phyloP scores from a whole-genome alignment of 148 eudicot genomes.

The Rhododendron vialii region DNA sequence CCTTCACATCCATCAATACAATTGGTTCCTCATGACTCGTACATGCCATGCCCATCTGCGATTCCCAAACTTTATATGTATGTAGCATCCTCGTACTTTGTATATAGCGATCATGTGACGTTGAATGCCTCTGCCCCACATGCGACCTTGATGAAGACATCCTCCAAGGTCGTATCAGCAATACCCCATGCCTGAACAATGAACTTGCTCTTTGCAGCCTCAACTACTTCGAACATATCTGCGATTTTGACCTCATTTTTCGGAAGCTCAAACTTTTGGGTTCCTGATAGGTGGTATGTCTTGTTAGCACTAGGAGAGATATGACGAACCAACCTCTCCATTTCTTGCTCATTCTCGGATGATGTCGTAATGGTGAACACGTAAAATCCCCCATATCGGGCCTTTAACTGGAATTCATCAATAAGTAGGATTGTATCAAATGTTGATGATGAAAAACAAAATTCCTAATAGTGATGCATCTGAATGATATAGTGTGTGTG shows the following conservation, averaged over 20 bases:
- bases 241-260: constrained; percentile 57
- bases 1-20: too few relatives aligned
- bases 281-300: constrained; percentile 73
- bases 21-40: too few relatives aligned
- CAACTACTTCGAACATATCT: constrained; percentile 61
- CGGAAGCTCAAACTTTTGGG: constrained; percentile 77
- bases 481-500: too few relatives aligned
- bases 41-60: too few relatives aligned
- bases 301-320: constrained; percentile 49
- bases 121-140: constrained; percentile 39
- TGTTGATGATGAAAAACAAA: too few relatives aligned
- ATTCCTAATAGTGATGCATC: too few relatives aligned
- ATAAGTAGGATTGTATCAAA: too few relatives aligned
- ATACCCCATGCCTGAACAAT: constrained; percentile 79
- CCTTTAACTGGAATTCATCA: constrained; percentile 52
- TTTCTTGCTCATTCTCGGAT: constrained; percentile 41
- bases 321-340: constrained; percentile 45
- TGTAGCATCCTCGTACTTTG: not conserved
- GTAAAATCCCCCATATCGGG: constrained; percentile 68
- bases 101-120: not conserved
- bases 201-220: constrained; percentile 55
- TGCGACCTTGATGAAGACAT: constrained; percentile 82
- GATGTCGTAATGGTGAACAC: constrained; percentile 73
- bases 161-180: constrained; percentile 76
- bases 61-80: too few relatives aligned